A percentile compares a stretch with the other conserved stretches of the same genome.
These are phyloP conservation scores for Cystobasidium pallidum DNA, from an alignment of 1,284 basidiomycete genomes.

Conservation along the genomic window DNA sequence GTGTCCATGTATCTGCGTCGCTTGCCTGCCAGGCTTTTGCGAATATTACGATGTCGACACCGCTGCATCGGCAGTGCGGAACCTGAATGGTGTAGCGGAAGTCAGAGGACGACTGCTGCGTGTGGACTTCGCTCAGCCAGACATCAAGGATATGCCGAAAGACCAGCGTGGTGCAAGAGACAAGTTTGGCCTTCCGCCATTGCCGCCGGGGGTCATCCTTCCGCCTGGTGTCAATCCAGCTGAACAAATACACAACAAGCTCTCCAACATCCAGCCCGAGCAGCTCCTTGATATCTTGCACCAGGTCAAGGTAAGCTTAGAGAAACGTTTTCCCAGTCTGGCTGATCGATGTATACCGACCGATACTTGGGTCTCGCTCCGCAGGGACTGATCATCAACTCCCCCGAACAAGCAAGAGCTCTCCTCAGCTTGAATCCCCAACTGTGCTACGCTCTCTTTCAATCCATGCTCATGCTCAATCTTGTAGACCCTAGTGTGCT, in stretches of 20 bases:
- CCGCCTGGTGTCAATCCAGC: conserved; percentile 74
- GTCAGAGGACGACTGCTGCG: conserved; percentile 81
- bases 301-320: conserved; percentile 98
- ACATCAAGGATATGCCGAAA: conserved; percentile 64
- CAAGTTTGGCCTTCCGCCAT: conserved; percentile 62
- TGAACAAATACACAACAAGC: conserved; percentile 83
- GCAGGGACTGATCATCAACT: conserved; percentile 83
- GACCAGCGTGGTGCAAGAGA: conserved; percentile 62
- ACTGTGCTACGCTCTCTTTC: conserved; percentile 93
- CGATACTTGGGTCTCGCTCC: too few relatives aligned
- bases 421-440: conserved; percentile 85
- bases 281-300: conserved; percentile 93
- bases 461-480: conserved; percentile 89
- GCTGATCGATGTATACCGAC: too few relatives aligned
- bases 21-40: conserved; percentile 48
- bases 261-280: conserved; percentile 79
- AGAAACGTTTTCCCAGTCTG: too few relatives aligned
- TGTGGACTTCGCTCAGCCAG: conserved; percentile 69
- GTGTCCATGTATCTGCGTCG: background rate
- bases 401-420: conserved; percentile 84
- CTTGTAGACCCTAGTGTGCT: conserved; percentile 88
- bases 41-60: conserved; percentile 77
- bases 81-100: conserved; percentile 74
- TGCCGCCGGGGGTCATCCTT: conserved; percentile 79
- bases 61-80: conserved; percentile 78